Conservation (phyloP, 1,284 basidiomycete genomes). For the Chondrostereum purpureum region DNA sequence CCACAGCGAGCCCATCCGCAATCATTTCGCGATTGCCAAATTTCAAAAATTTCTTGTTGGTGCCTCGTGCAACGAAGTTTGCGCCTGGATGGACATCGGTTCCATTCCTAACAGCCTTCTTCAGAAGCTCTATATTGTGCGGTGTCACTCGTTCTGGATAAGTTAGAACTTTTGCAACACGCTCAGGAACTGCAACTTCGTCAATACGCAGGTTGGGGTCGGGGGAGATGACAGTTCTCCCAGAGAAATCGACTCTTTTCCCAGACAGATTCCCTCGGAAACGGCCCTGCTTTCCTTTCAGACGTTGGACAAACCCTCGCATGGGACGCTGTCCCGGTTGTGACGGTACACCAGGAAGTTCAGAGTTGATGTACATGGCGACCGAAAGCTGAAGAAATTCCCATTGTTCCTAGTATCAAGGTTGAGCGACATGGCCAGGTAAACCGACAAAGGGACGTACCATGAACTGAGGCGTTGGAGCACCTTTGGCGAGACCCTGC, state of each 20-base stretch:
- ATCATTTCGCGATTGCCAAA: constrained; percentile 73
- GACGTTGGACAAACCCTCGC: constrained; percentile 93
- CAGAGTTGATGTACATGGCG: constrained; percentile 98
- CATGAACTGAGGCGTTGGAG: constrained; percentile 87
- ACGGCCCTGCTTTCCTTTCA: constrained; percentile 98
- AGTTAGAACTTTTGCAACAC: constrained; percentile 93
- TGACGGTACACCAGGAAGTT: constrained; percentile 87
- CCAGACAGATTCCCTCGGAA: constrained; percentile 98
- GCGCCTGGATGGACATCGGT: constrained; percentile 93
- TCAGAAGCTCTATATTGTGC: constrained; percentile 83
- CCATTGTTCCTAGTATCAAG: constrained; percentile 81
- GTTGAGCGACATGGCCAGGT: constrained; percentile 10
- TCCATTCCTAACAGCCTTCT: constrained; percentile 82
- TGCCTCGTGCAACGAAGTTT: constrained; percentile 83
- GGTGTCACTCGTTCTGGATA: constrained; percentile 94
- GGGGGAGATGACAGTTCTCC: constrained; percentile 96
- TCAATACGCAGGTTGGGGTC: constrained; percentile 98
- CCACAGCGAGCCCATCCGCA: constrained; percentile 74
- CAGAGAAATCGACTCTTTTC: constrained; percentile 99
- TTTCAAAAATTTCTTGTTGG: constrained; percentile 82
- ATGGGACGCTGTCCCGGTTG: constrained; percentile 87
- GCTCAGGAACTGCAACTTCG: constrained; percentile 95
- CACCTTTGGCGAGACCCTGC: constrained; percentile 82
- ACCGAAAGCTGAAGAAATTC: constrained; percentile 93
- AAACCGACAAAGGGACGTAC: constrained; percentile 31